Evolutionary conservation across 805 yeast species (phyloP).

Genomic region (Maudiozyma barnettii): DNA sequence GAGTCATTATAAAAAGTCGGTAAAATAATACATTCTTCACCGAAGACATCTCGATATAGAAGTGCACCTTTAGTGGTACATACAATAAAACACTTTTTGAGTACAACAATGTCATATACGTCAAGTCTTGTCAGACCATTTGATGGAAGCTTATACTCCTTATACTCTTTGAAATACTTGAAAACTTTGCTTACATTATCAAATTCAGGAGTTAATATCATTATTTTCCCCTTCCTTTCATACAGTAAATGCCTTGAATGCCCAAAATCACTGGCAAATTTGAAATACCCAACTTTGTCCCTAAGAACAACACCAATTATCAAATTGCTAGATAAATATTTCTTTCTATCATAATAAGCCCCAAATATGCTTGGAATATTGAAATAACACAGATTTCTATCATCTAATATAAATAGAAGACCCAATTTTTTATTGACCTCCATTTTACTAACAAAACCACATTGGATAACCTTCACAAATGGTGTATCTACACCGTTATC

Average conservation of each 20-base stretch:
- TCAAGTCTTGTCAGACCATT: slow-evolving; percentile 45
- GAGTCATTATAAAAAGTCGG: slow-evolving; percentile 46
- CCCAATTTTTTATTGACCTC: slow-evolving; percentile 40
- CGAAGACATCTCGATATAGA: slow-evolving; percentile 43
- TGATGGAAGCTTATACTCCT: slow-evolving; percentile 48
- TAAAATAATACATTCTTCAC: slow-evolving; percentile 43
- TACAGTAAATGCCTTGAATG: slow-evolving; percentile 46
- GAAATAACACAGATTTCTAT: slow-evolving; percentile 50
- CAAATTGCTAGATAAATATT: slow-evolving; percentile 26
- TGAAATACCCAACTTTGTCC: slow-evolving; percentile 52
- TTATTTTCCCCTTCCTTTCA: slow-evolving; percentile 41
- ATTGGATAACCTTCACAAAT: slow-evolving; percentile 21
- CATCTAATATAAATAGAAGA: slow-evolving; percentile 49
- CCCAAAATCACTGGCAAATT: slow-evolving; percentile 59
- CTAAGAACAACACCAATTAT: slow-evolving; percentile 42
- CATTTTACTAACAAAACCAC: slow-evolving; percentile 46
- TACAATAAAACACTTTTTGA: slow-evolving; percentile 57
- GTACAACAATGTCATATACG: slow-evolving; percentile 49
- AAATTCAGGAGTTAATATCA: slow-evolving; percentile 33
- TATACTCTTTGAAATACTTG: slow-evolving; percentile 34
- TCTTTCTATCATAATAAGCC: slow-evolving; percentile 40
- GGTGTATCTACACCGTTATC: slow-evolving; percentile 6
- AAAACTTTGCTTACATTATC: slow-evolving; percentile 25
- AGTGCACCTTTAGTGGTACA: slow-evolving; percentile 63
- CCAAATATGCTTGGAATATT: slow-evolving; percentile 52